These are phyloP conservation scores for Dothideomycetidae sp. DNA, from an alignment of 2,329 filamentous ascomycete species.

Conservation along the genomic window DNA sequence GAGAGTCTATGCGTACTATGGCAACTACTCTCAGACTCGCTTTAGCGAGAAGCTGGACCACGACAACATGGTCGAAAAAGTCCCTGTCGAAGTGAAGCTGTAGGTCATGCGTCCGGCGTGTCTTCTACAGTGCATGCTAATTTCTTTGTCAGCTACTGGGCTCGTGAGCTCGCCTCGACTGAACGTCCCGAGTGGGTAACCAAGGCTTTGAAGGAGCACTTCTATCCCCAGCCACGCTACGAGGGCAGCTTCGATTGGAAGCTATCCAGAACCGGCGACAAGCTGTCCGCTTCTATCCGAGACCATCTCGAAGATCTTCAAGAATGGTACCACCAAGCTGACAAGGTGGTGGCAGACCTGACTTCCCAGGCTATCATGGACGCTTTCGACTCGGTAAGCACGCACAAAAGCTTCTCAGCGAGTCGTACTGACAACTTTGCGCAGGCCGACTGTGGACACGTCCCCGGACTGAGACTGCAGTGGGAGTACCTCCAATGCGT, in stretches of 20 bases:
- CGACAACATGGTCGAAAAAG: slow-evolving; percentile 25
- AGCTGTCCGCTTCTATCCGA: too few relatives aligned
- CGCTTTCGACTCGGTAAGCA: too few relatives aligned
- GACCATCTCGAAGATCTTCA: too few relatives aligned
- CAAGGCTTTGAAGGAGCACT: slow-evolving; percentile 26
- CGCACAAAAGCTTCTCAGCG: too few relatives aligned
- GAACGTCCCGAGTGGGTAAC: slow-evolving; percentile 31
- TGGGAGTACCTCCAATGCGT: slow-evolving; percentile 35
- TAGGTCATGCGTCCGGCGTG: not conserved
- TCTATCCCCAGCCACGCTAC: slow-evolving; percentile 30
- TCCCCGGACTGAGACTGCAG: slow-evolving; percentile 30
- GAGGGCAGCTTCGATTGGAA: too few relatives aligned
- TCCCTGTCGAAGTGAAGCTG: slow-evolving; percentile 26
- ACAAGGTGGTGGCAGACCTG: too few relatives aligned
- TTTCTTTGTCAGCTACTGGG: slow-evolving; percentile 21
- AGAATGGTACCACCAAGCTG: too few relatives aligned
- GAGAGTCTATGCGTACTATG: slow-evolving; percentile 29
- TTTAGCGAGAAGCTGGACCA: slow-evolving; percentile 32
- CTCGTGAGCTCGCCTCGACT: slow-evolving; percentile 23
- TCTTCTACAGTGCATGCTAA: not conserved
- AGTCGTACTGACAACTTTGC: too few relatives aligned
- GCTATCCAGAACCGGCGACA: too few relatives aligned
- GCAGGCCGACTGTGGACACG: slow-evolving; percentile 16
- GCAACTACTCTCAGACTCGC: slow-evolving; percentile 32
- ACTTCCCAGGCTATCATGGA: too few relatives aligned